These are phyloP conservation scores for Laburnicola sp. DNA, from an alignment of 2,329 filamentous ascomycete genomes.

Conservation along the genomic window DNA sequence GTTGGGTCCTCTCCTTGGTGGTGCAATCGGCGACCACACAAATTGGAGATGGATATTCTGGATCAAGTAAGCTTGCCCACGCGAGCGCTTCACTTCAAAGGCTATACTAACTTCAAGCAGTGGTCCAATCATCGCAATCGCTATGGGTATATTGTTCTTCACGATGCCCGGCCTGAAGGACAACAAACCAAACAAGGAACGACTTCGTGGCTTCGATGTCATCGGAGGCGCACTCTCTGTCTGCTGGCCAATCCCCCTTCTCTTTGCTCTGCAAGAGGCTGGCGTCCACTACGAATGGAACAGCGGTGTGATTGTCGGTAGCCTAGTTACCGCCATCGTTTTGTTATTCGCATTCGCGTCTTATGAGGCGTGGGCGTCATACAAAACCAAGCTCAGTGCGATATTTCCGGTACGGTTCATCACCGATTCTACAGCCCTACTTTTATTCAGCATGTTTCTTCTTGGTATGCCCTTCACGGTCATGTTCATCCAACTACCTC, in stretches of 20 bases:
- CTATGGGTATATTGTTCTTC: conserved; percentile 28
- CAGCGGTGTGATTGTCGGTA: conserved; percentile 35
- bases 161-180: conserved; percentile 32
- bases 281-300: conserved; percentile 30
- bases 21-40: conserved; percentile 46
- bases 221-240: conserved; percentile 36
- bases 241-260: conserved; percentile 36
- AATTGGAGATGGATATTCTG: conserved; percentile 55
- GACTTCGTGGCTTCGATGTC: conserved; percentile 32
- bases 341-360: conserved; percentile 29
- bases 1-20: conserved; percentile 51
- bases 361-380: conserved; percentile 36
- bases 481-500: conserved; percentile 36
- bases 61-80: conserved; percentile 47
- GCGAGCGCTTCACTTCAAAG: neutral
- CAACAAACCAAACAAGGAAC: conserved; percentile 31
- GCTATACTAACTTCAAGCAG: conserved; percentile 11
- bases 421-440: conserved; percentile 23
- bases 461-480: conserved; percentile 36
- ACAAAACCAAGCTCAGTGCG: conserved; percentile 26
- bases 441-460: conserved; percentile 31
- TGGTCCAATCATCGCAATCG: conserved; percentile 29
- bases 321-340: conserved; percentile 29
- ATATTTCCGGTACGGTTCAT: conserved; percentile 36
- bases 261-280: conserved; percentile 40